Percentiles rank a stretch among this genome's conserved stretches.
Evolutionary conservation across 345 rosid genomes (phyloP).

Genomic region (Conringia planisiliqua): DNA sequence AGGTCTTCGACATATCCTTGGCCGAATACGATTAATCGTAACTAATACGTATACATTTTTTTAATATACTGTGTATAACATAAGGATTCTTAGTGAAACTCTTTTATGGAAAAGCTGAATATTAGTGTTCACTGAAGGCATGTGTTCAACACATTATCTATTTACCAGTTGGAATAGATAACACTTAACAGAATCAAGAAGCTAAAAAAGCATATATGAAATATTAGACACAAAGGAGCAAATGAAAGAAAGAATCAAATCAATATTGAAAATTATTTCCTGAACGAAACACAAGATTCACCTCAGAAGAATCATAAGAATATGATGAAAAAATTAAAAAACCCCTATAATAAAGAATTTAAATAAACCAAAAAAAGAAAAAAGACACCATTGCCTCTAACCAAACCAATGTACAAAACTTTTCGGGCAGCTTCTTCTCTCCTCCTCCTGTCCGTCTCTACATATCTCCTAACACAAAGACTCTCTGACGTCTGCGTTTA

Average conservation of each 20-base stretch:
- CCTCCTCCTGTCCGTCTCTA: slow-evolving; percentile 21
- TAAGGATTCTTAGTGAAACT: too few relatives aligned
- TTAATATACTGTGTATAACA: too few relatives aligned
- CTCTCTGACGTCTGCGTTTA: slow-evolving; percentile 17
- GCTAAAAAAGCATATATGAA: too few relatives aligned
- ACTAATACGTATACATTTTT: too few relatives aligned
- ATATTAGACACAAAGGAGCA: background rate
- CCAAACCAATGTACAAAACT: slow-evolving; percentile 35
- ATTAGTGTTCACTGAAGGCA: too few relatives aligned
- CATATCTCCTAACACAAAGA: slow-evolving; percentile 28
- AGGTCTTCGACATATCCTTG: background rate
- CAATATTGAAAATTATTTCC: background rate
- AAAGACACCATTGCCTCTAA: background rate
- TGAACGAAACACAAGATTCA: background rate
- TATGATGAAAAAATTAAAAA: slow-evolving; percentile 23
- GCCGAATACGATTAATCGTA: background rate
- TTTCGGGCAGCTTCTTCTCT: slow-evolving; percentile 15
- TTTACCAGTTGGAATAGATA: too few relatives aligned
- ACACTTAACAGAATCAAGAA: too few relatives aligned
- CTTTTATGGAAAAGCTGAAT: too few relatives aligned
- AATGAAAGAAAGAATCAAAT: slow-evolving; percentile 9
- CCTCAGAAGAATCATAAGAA: slow-evolving; percentile 21
- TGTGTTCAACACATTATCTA: too few relatives aligned
- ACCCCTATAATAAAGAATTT: slow-evolving; percentile 22
- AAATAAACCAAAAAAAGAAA: background rate